Percentiles rank a stretch among this genome's conserved stretches.
phyloP scores from a whole-genome alignment of 768 basidiomycete species.

The Kwoniella sp. region DNA sequence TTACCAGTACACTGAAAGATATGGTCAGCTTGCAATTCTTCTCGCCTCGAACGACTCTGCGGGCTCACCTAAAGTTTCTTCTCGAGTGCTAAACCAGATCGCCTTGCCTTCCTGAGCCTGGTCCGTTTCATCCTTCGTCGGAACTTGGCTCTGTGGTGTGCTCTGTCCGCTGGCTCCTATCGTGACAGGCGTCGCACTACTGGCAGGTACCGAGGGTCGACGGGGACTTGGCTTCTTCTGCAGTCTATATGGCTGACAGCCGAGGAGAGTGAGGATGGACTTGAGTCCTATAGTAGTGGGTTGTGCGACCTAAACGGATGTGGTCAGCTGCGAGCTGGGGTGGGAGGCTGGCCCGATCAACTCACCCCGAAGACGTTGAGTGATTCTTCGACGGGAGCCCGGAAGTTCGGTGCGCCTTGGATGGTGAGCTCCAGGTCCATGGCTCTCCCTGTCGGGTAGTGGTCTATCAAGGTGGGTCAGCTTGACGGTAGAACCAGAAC shows the following conservation, averaged over 20 bases:
- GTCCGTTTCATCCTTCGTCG: background rate
- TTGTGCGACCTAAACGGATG: conserved; percentile 60
- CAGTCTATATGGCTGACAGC: conserved; percentile 35
- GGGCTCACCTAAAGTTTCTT: conserved; percentile 81
- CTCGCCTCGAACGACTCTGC: no score
- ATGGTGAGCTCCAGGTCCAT: conserved; percentile 85
- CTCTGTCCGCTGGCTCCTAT: background rate
- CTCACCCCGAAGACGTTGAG: conserved; percentile 82
- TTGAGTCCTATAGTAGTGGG: conserved; percentile 86
- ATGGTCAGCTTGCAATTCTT: no score
- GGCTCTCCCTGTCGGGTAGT: conserved; percentile 57
- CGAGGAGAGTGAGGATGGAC: conserved; percentile 78
- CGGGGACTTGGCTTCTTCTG: conserved; percentile 3
- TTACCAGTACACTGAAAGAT: conserved; percentile 55
- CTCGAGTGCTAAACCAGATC: conserved; percentile 92
- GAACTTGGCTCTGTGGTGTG: background rate
- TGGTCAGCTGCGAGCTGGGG: background rate
- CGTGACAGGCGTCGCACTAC: background rate
- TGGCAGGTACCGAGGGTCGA: conserved; percentile 13
- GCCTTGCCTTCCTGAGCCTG: conserved; percentile 31
- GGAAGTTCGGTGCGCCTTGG: conserved; percentile 92
- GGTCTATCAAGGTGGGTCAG: conserved; percentile 26
- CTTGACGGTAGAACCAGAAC: conserved; percentile 58
- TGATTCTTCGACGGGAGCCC: conserved; percentile 69
- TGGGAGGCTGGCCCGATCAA: no score